Percentiles rank a stretch among this genome's conserved stretches.
Conservation (phyloP, 768 basidiomycete species). For the Clitopilus hobsonii region DNA sequence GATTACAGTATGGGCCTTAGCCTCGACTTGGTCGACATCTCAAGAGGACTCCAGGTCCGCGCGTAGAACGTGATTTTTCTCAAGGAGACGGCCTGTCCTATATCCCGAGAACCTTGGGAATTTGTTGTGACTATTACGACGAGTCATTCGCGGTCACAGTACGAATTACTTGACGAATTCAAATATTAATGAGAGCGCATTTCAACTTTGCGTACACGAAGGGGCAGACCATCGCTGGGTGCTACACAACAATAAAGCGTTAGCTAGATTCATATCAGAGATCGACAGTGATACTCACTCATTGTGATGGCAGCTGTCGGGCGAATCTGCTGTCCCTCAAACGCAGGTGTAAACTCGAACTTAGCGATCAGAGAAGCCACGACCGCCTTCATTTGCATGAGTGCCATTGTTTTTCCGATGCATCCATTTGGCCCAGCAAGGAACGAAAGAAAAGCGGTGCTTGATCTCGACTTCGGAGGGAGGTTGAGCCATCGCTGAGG, state of each 20-base stretch:
- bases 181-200: too few relatives aligned
- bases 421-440: conserved; percentile 36
- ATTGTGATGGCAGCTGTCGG: conserved; percentile 43
- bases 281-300: conserved; percentile 26
- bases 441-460: conserved; percentile 34
- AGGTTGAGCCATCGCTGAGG: conserved; percentile 43
- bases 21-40: too few relatives aligned
- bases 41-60: too few relatives aligned
- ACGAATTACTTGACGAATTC: too few relatives aligned
- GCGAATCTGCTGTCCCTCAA: conserved; percentile 30
- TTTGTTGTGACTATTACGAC: too few relatives aligned
- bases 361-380: conserved; percentile 32
- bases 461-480: conserved; percentile 25
- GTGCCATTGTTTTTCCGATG: conserved; percentile 39
- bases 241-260: conserved; percentile 21
- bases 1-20: too few relatives aligned
- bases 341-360: conserved; percentile 40
- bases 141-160: too few relatives aligned
- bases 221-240: conserved; percentile 34
- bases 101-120: too few relatives aligned
- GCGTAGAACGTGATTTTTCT: too few relatives aligned
- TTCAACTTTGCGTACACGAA: conserved; percentile 11
- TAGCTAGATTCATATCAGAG: background rate
- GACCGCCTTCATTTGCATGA: conserved; percentile 39
- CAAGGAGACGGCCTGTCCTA: too few relatives aligned